Conservation (phyloP, 805 yeast genomes). For the Wickerhamomyces queroliae region DNA sequence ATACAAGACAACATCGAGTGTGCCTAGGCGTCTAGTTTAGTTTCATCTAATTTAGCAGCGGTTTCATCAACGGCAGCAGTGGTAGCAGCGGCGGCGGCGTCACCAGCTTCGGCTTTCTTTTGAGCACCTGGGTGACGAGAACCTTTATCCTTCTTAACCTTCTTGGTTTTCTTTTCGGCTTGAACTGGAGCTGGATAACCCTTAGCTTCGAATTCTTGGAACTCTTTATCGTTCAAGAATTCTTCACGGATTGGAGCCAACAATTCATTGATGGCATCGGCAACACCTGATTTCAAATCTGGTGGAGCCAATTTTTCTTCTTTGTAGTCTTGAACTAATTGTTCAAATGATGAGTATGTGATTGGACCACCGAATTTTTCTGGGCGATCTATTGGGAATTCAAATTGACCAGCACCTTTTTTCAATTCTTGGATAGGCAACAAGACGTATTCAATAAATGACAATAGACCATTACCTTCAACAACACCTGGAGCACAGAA, state of each 20-base stretch:
- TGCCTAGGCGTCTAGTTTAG: constrained; percentile 28
- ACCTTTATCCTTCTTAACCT: constrained; percentile 84
- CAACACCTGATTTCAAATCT: constrained; percentile 88
- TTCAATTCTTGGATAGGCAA: constrained; percentile 83
- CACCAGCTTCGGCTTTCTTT: constrained; percentile 22
- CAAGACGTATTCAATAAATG: constrained; percentile 80
- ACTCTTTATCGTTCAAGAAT: constrained; percentile 55
- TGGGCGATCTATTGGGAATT: constrained; percentile 80
- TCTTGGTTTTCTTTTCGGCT: constrained; percentile 58
- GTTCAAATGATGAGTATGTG: constrained; percentile 59
- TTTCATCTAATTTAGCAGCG: constrained; percentile 32
- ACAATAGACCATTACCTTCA: constrained; percentile 84
- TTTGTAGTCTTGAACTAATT: constrained; percentile 66
- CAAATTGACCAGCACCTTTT: constrained; percentile 49
- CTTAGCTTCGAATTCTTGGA: constrained; percentile 63
- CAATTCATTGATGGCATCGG: constrained; percentile 75
- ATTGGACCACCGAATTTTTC: constrained; percentile 97
- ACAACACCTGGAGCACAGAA: constrained; percentile 94
- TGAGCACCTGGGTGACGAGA: constrained; percentile 76
- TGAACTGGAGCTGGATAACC: constrained; percentile 80
- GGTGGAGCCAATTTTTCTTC: constrained; percentile 80
- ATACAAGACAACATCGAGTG: constrained; percentile 8
- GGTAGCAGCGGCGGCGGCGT: constrained; percentile 26
- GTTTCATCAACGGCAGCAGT: constrained; percentile 27
- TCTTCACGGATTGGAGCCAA: constrained; percentile 82